These are phyloP conservation scores for Hyphopichia burtonii DNA, from an alignment of 1,139 yeast genomes.

Conservation along the genomic window DNA sequence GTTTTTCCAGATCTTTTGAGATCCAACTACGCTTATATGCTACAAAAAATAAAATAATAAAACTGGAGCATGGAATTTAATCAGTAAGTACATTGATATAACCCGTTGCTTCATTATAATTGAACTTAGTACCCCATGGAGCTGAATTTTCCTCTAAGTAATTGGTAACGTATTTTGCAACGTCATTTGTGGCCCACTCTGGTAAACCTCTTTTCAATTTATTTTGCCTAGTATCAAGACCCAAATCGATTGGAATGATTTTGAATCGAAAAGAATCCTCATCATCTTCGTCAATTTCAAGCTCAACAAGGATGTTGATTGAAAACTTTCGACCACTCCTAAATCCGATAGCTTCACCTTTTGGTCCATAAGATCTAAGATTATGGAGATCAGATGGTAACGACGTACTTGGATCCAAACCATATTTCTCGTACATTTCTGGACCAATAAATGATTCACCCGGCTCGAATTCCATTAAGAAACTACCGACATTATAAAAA, in stretches of 20 bases:
- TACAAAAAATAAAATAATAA: too few species aligned
- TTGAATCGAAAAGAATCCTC: constrained; percentile 9
- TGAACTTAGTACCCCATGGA: constrained; percentile 39
- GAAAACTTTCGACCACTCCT: constrained; percentile 17
- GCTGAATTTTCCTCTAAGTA: constrained; percentile 83
- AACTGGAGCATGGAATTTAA: too few species aligned
- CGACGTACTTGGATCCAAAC: constrained; percentile 11
- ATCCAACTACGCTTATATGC: too few species aligned
- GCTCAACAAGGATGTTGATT: constrained; percentile 15
- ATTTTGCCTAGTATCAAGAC: constrained; percentile 12
- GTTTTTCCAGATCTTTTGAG: too few species aligned
- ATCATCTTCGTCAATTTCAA: constrained; percentile 5
- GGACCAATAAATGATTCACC: constrained; percentile 17
- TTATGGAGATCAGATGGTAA: constrained; percentile 20
- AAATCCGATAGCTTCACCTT: constrained; percentile 18
- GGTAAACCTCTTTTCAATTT: constrained; percentile 18
- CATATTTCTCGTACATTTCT: constrained; percentile 18
- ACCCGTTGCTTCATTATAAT: constrained; percentile 15
- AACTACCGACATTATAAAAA: constrained; percentile 18
- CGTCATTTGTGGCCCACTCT: constrained; percentile 13
- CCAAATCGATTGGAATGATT: constrained; percentile 18
- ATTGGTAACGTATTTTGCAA: constrained; percentile 44
- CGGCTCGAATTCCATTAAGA: constrained; percentile 19
- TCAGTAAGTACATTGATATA: constrained; percentile 11
- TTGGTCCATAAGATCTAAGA: constrained; percentile 16